A percentile compares a stretch with the other conserved stretches of the same genome.
Evolutionary conservation across 805 yeast species (phyloP).

Genomic region (Helenozyma baotianmanensis): DNA sequence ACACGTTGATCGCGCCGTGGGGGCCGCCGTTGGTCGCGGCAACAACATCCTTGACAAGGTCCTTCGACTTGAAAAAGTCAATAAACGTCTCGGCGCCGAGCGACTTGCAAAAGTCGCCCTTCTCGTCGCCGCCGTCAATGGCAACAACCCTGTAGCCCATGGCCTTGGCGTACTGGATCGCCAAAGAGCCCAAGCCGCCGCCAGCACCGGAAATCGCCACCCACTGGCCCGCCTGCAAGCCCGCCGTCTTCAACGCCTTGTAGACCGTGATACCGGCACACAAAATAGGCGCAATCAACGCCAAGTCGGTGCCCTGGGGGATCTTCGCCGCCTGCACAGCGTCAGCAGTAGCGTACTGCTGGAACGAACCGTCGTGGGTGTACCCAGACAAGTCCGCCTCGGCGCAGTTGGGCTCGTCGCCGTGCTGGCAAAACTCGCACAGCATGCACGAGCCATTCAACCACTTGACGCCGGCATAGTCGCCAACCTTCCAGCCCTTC

Average conservation of each 20-base stretch:
- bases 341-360: slow-evolving; percentile 62
- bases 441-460: slow-evolving; percentile 41
- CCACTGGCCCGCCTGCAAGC: slow-evolving; percentile 62
- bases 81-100: slow-evolving; percentile 63
- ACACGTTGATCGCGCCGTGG: slow-evolving; percentile 46
- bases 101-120: slow-evolving; percentile 41
- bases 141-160: slow-evolving; percentile 68
- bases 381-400: slow-evolving; percentile 68
- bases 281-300: slow-evolving; percentile 56
- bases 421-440: slow-evolving; percentile 40
- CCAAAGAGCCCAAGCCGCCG: slow-evolving; percentile 77
- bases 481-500: slow-evolving; percentile 41
- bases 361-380: slow-evolving; percentile 70
- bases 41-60: slow-evolving; percentile 41
- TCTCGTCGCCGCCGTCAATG: slow-evolving; percentile 72
- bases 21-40: slow-evolving; percentile 59
- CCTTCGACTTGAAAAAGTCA: slow-evolving; percentile 53
- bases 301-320: slow-evolving; percentile 51
- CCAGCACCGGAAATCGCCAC: slow-evolving; percentile 75
- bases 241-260: slow-evolving; percentile 62
- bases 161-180: slow-evolving; percentile 71
- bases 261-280: slow-evolving; percentile 68
- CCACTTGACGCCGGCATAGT: slow-evolving; percentile 43
- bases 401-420: slow-evolving; percentile 52
- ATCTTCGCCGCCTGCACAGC: slow-evolving; percentile 60